Evolutionary conservation across 169 alveolate species (phyloP), one percentile per base, ranked within the genome.

Genomic region (Eimeria acervulina): DNA sequence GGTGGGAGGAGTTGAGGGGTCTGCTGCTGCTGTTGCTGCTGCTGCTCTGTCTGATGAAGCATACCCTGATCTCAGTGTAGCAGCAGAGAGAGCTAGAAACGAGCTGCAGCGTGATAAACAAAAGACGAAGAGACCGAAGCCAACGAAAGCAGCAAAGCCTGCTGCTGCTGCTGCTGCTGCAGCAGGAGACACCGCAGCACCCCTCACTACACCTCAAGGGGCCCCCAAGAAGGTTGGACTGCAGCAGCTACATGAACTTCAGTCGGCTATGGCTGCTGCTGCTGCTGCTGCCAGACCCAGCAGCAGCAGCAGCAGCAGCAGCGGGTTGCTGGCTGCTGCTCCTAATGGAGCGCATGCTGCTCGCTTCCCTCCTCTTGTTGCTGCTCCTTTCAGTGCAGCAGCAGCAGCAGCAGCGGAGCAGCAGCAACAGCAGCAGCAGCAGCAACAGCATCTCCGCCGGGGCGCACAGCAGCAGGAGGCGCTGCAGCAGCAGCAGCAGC

Each of bases 31-130:
- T n/a, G n/a, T n/a, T n/a, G n/a, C n/a, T n/a, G n/a, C n/a, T n/a
- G n/a, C n/a, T n/a, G n/a, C n/a, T n/a, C n/a, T 55, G 28, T 87
- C 83, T 38, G 93, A 78, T 0, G 96, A 93, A 33, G 95, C 95
- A 10, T 93, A 72, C 28, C 96, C 96, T 28, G 96, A 78, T 31
- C n/a, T 93, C 31, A 44, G 80, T 59, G 55, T 52, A 80, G 52
- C 89, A 26, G 96, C 96, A 17, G 96, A 93, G 76, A 87, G 61
- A 44, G 93, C 84, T 21, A 28, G 74, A 74, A 70, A 19, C 33
- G 96, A 93, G 81, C 33, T 89, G 51, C 76, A 47, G 31, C 42
- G 76, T 28, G 96, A 93, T 83, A 44, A 42, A n/a, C 84, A 83
- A 44, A 59, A 70, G 83, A 66, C 51, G 83, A 28, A 42, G 84